These are phyloP conservation scores for Diplocarpon rosae DNA, from an alignment of 2,329 filamentous ascomycete species.

Conservation along the genomic window DNA sequence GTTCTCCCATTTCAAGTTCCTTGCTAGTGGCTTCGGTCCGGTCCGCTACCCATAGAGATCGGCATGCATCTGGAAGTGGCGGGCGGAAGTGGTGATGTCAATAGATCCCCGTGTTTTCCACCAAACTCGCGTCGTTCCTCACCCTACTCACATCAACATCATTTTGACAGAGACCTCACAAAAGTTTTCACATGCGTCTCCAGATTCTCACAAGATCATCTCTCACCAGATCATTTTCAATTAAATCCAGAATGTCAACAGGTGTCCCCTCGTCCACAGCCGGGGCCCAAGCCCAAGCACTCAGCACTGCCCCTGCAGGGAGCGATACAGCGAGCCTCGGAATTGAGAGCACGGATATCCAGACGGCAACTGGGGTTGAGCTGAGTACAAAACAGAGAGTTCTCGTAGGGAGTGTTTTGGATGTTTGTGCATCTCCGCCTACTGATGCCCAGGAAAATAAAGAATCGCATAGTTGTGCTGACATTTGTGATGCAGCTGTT, in stretches of 20 bases:
- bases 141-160: too few relatives aligned
- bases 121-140: neutral
- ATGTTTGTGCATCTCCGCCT: conserved; percentile 28
- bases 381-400: conserved; percentile 40
- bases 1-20: too few relatives aligned
- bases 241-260: conserved; percentile 1
- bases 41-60: too few relatives aligned
- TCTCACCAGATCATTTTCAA: neutral
- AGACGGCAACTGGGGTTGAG: conserved; percentile 38
- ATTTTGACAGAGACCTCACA: too few relatives aligned
- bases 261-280: conserved; percentile 23
- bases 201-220: neutral
- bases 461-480: neutral
- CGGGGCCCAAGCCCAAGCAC: conserved; percentile 10
- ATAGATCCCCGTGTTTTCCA: neutral
- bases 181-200: neutral
- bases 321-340: conserved; percentile 15
- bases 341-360: conserved; percentile 44
- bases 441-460: neutral
- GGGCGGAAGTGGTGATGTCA: too few relatives aligned
- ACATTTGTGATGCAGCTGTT: conserved; percentile 35
- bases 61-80: too few relatives aligned
- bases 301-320: too few relatives aligned
- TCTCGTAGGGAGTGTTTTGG: conserved; percentile 46
- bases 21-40: too few relatives aligned